A percentile compares a stretch with the other conserved stretches of the same genome.
Conservation (phyloP, 2,329 filamentous ascomycete species). For the Emergomyces pasteurianus region DNA sequence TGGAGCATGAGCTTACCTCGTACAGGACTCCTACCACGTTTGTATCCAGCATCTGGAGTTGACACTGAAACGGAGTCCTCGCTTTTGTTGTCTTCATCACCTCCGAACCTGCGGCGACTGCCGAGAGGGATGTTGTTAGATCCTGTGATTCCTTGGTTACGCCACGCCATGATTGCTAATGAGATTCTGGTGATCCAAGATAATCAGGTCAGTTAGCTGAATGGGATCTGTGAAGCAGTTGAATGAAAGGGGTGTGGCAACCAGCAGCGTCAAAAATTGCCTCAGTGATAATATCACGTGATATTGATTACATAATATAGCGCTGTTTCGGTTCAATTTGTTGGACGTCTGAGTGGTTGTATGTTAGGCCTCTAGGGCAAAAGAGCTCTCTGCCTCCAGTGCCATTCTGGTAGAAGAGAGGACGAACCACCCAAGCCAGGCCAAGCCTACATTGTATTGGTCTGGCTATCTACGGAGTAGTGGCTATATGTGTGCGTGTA, state of each 20-base stretch:
- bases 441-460: no score
- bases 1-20: conserved; percentile 45
- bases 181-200: not conserved
- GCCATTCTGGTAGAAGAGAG: no score
- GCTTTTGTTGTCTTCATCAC: conserved; percentile 40
- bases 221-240: not conserved
- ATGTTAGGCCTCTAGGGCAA: no score
- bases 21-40: conserved; percentile 88
- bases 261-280: not conserved
- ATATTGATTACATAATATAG: not conserved
- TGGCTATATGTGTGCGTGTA: no score
- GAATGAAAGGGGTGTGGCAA: not conserved
- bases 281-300: not conserved
- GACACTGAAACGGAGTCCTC: conserved; percentile 35
- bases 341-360: no score
- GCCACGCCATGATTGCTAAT: conserved; percentile 45
- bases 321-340: no score
- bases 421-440: no score
- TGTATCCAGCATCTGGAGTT: conserved; percentile 41
- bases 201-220: not conserved
- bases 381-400: no score
- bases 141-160: conserved; percentile 74
- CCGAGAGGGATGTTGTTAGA: conserved; percentile 97
- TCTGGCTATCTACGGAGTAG: no score
- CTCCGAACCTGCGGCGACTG: conserved; percentile 65